These are phyloP conservation scores for Pseudozyma hubeiensis DNA, from an alignment of 1,284 basidiomycete genomes.

Conservation along the genomic window DNA sequence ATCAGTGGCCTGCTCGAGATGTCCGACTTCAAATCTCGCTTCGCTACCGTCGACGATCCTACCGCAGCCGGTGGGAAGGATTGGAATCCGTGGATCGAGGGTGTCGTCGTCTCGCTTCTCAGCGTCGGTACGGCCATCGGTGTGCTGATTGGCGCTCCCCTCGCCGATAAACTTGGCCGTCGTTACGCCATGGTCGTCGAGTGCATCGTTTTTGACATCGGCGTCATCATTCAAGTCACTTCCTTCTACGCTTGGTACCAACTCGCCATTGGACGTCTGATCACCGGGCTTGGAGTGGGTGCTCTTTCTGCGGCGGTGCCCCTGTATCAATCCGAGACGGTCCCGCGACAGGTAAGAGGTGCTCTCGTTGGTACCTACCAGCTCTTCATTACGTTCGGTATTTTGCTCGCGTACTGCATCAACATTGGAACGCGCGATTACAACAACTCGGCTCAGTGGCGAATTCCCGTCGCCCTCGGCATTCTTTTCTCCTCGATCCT, in stretches of 20 bases:
- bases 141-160: conserved; percentile 60
- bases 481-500: conserved; percentile 79
- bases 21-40: conserved; percentile 78
- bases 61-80: conserved; percentile 18
- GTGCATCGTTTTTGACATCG: conserved; percentile 77
- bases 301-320: conserved; percentile 78
- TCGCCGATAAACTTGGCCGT: conserved; percentile 78
- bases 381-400: conserved; percentile 71
- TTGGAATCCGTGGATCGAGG: conserved; percentile 67
- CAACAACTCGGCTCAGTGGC: conserved; percentile 74
- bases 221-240: conserved; percentile 74
- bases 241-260: conserved; percentile 67
- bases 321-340: conserved; percentile 80
- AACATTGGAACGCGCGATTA: conserved; percentile 63
- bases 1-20: conserved; percentile 82
- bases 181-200: conserved; percentile 79
- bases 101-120: conserved; percentile 78
- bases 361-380: conserved; percentile 78
- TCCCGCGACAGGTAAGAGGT: conserved; percentile 81
- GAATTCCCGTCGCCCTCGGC: conserved; percentile 77
- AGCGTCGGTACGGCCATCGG: conserved; percentile 69
- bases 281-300: conserved; percentile 71
- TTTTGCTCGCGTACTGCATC: conserved; percentile 77
- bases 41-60: conserved; percentile 69
- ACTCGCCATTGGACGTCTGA: conserved; percentile 76